Base-by-base conservation (phyloP, 257 asterid genomes). In the Agastache rugosa region DNA sequence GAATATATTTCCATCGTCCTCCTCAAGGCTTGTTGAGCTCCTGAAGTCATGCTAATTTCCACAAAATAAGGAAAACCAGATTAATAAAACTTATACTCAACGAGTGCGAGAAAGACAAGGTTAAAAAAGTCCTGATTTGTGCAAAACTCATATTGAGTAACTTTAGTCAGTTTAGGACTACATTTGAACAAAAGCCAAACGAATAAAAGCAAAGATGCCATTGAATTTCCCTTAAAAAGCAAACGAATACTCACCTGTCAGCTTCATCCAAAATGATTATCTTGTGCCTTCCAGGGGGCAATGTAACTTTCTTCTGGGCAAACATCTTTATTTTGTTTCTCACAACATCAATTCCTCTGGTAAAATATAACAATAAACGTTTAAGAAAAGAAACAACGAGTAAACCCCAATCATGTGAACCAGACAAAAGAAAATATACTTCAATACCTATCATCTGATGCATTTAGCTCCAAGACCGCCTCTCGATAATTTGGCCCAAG, bases 1-100 rank as follows among this genome's bases (percentile, higher is more conserved):
- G 99, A 94, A 82, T 89, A 92, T 78, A 94, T 94, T 83, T 94
- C 99, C 98, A 94, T 92, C 4, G 97, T 95, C 86, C 99, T 95
- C 86, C 99, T 90, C 77, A 95, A 87, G 73, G 99, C 97, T 88
- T 92, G 98, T 82, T 95, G 98, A 74, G 99, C 99, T 63, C 97
- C 99, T 78, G 98, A 80, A 16, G 98, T 92, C 98, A 92, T 95
- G 87, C 99, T 94, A 79, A 73, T 84, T 70, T 73, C 14, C 76
- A 81, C 72, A 34, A 71, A 81, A 83, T 62, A 75, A 2, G 67
- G 55, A 73, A 84, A 78, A 66, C 17, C 53, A 79, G 19, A 73
- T 41, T 41, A 22, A 54, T 29, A 64, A 23, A 64, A n/a, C n/a
- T 56, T 16, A 16, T 41, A 63, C 25, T 20, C 42, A 29, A 27